phyloP scores from a whole-genome alignment of 2,329 filamentous ascomycete species.

The Coleophoma eucalyptorum region DNA sequence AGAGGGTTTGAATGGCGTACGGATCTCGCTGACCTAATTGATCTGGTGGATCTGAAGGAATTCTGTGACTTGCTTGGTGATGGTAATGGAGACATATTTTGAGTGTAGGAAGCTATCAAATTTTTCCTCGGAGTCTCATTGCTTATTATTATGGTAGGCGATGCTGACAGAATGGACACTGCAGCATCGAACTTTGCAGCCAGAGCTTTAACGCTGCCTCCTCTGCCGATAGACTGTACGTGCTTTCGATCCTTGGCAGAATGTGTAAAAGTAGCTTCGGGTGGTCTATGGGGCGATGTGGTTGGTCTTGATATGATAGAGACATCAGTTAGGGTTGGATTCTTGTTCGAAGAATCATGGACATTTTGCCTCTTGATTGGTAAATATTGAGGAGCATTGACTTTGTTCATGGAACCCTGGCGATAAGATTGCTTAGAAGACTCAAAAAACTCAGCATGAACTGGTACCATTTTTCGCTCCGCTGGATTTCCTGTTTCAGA shows the following conservation, averaged over 20 bases:
- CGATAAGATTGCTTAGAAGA: too few species aligned
- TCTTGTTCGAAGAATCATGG: too few species aligned
- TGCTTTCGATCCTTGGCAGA: not conserved
- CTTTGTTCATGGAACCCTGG: too few species aligned
- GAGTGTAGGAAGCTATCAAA: slow-evolving; percentile 22
- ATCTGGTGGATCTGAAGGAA: slow-evolving; percentile 8
- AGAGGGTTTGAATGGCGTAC: too few species aligned
- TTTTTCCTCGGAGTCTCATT: slow-evolving; percentile 7
- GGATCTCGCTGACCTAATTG: slow-evolving; percentile 13
- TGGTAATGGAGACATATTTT: slow-evolving; percentile 12
- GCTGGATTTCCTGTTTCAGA: too few species aligned
- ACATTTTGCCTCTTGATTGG: too few species aligned
- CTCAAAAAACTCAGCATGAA: too few species aligned
- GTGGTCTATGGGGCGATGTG: too few species aligned
- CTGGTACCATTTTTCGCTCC: too few species aligned
- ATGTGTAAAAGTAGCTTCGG: not conserved
- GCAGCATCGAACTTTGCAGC: slow-evolving; percentile 22
- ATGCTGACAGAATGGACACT: slow-evolving; percentile 2
- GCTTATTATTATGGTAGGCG: slow-evolving; percentile 8
- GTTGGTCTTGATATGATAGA: too few species aligned
- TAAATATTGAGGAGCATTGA: too few species aligned
- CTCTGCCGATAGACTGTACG: slow-evolving; percentile 4
- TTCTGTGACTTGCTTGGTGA: slow-evolving; percentile 22
- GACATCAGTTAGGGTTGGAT: too few species aligned
- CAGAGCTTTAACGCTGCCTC: slow-evolving; percentile 21